Conservation (phyloP, 1,284 basidiomycete species). For the Ustilago lituana region DNA sequence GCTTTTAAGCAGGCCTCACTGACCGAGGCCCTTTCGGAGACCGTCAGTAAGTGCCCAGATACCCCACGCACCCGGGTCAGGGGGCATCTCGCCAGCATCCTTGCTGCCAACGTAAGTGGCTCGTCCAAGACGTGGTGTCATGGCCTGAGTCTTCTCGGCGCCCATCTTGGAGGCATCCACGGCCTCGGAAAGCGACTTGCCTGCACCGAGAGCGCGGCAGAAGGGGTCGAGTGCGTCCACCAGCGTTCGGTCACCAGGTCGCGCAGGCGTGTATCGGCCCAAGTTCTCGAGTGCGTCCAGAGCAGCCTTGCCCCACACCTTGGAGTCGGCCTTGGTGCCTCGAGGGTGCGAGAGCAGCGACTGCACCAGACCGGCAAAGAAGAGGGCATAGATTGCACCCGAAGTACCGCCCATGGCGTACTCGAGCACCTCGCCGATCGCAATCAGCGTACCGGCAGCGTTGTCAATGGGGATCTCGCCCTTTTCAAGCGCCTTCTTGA, state of each 20-base stretch:
- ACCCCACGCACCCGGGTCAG: slow-evolving; percentile 74
- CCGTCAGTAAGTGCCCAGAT: slow-evolving; percentile 69
- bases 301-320: slow-evolving; percentile 62
- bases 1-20: slow-evolving; percentile 12
- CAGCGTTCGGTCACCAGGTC: slow-evolving; percentile 72
- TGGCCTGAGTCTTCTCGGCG: slow-evolving; percentile 70
- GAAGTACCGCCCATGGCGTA: slow-evolving; percentile 68
- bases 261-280: slow-evolving; percentile 71
- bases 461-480: slow-evolving; percentile 59
- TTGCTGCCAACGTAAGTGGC: slow-evolving; percentile 71
- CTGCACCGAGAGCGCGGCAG: slow-evolving; percentile 67
- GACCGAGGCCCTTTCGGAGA: slow-evolving; percentile 55
- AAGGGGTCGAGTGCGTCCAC: slow-evolving; percentile 73
- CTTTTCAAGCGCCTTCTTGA: slow-evolving; percentile 57
- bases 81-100: slow-evolving; percentile 65
- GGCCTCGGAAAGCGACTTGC: slow-evolving; percentile 66
- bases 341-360: slow-evolving; percentile 51
- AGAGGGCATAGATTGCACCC: slow-evolving; percentile 72
- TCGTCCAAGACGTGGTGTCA: slow-evolving; percentile 71
- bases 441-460: slow-evolving; percentile 59
- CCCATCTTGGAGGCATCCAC: slow-evolving; percentile 69
- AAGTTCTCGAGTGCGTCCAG: slow-evolving; percentile 61
- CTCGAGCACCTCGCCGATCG: slow-evolving; percentile 64
- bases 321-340: slow-evolving; percentile 45
- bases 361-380: slow-evolving; percentile 70